A percentile compares a stretch with the other conserved stretches of the same genome.
Conservation (phyloP, 352 stramenopile genomes). For the Phytophthora foliorum region DNA sequence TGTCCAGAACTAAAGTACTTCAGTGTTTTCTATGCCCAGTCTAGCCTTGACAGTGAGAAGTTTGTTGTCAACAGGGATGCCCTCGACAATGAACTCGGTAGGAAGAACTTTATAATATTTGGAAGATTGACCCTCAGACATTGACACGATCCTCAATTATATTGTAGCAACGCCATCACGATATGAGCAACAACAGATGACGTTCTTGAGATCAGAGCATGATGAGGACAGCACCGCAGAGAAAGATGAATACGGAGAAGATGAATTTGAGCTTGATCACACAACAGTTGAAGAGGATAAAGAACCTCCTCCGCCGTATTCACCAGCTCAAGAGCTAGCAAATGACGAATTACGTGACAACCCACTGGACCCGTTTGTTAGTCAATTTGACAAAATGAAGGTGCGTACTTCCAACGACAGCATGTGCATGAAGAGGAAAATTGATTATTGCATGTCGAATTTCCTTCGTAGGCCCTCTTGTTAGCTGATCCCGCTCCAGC, state of each 20-base stretch:
- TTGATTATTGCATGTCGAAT: not conserved
- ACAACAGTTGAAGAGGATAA: slow-evolving; percentile 39
- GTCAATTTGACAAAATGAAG: slow-evolving; percentile 56
- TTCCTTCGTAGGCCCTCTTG: slow-evolving; percentile 10
- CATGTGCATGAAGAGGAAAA: not conserved
- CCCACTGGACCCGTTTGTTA: slow-evolving; percentile 33
- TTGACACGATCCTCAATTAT: not conserved
- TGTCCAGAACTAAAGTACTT: not conserved
- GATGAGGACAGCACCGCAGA: slow-evolving; percentile 33
- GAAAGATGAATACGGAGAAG: slow-evolving; percentile 61
- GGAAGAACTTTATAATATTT: not conserved
- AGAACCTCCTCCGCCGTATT: slow-evolving; percentile 4
- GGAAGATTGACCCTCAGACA: not conserved
- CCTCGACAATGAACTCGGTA: slow-evolving; percentile 59
- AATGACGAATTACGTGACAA: not conserved
- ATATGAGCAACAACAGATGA: slow-evolving; percentile 45
- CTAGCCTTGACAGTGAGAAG: slow-evolving; percentile 79
- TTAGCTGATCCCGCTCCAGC: slow-evolving; percentile 7
- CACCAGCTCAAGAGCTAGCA: slow-evolving; percentile 1
- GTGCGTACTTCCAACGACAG: slow-evolving; percentile 13
- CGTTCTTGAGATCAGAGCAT: slow-evolving; percentile 28
- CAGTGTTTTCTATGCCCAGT: slow-evolving; percentile 38
- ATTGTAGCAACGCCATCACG: slow-evolving; percentile 43
- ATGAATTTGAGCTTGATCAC: slow-evolving; percentile 76
- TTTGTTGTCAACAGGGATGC: slow-evolving; percentile 76